These are phyloP conservation scores for Dictyostelium discoideum DNA, from an alignment of 78 protist species.

Conservation along the genomic window DNA sequence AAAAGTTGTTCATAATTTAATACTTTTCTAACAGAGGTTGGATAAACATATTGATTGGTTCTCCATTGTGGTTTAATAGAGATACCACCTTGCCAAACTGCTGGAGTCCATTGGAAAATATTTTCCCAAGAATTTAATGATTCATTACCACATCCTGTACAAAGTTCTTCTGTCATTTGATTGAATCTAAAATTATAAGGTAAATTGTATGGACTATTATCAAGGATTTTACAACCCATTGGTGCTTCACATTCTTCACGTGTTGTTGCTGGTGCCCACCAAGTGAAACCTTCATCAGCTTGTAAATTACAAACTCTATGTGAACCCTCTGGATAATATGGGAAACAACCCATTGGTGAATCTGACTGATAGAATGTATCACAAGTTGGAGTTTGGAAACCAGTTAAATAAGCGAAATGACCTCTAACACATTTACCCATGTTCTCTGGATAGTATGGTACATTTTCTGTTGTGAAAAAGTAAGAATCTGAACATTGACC, in stretches of 20 bases:
- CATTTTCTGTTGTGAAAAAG: neutral
- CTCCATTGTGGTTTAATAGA: conserved; percentile 9
- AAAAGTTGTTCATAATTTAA: neutral
- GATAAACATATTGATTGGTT: neutral
- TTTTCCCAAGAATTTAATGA: neutral
- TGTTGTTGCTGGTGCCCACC: conserved; percentile 46
- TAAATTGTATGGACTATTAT: neutral
- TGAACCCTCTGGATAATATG: neutral
- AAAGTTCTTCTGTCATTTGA: conserved; percentile 1
- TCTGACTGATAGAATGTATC: neutral
- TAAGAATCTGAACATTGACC: conserved; percentile 32
- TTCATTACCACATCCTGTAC: conserved; percentile 20
- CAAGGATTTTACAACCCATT: conserved; percentile 28
- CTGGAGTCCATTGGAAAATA: conserved; percentile 29
- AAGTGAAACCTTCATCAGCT: neutral
- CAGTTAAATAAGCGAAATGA: neutral
- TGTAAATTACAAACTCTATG: neutral
- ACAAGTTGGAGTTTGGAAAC: conserved; percentile 12
- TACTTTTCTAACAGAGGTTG: neutral
- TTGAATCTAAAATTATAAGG: conserved; percentile 48
- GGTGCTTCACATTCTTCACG: conserved; percentile 2
- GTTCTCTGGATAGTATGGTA: neutral
- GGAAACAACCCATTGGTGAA: conserved; percentile 44
- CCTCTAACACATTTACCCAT: conserved; percentile 55
- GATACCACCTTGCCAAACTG: conserved; percentile 4